phyloP scores from a whole-genome alignment of 163 green algal species.

The Trebouxiophyceae sp. region DNA sequence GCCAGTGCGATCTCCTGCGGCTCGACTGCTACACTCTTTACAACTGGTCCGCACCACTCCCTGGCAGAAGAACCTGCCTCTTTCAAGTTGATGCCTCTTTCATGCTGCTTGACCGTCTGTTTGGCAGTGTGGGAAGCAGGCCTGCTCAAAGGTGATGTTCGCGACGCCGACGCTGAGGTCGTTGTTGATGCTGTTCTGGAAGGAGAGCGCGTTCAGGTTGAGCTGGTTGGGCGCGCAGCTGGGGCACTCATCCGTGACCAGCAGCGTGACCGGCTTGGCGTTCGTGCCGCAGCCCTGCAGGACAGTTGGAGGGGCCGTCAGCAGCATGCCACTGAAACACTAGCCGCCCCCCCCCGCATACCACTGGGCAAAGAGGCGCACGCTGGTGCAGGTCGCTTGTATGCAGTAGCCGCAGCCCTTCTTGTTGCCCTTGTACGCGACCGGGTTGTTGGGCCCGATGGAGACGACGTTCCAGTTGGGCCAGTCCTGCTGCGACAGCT shows the following conservation, averaged over 20 bases:
- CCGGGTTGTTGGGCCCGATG: background rate
- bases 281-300: background rate
- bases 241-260: background rate
- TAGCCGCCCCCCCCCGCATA: too few relatives aligned
- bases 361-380: too few relatives aligned
- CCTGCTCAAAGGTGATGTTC: background rate
- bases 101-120: too few relatives aligned
- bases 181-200: background rate
- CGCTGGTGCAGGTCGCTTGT: background rate
- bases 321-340: too few relatives aligned
- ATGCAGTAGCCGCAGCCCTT: background rate
- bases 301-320: background rate
- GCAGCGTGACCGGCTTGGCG: background rate
- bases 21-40: too few relatives aligned
- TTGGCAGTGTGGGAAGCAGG: too few relatives aligned
- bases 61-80: too few relatives aligned
- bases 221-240: background rate
- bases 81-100: too few relatives aligned
- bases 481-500: background rate
- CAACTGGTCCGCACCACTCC: too few relatives aligned
- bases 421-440: conserved; percentile 1
- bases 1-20: too few relatives aligned
- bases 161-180: background rate
- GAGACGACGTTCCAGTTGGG: background rate
- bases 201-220: background rate